Percentiles rank a stretch among this genome's conserved stretches.
These are phyloP conservation scores for Anacardium occidentale DNA, from an alignment of 345 rosid genomes.

Conservation along the genomic window DNA sequence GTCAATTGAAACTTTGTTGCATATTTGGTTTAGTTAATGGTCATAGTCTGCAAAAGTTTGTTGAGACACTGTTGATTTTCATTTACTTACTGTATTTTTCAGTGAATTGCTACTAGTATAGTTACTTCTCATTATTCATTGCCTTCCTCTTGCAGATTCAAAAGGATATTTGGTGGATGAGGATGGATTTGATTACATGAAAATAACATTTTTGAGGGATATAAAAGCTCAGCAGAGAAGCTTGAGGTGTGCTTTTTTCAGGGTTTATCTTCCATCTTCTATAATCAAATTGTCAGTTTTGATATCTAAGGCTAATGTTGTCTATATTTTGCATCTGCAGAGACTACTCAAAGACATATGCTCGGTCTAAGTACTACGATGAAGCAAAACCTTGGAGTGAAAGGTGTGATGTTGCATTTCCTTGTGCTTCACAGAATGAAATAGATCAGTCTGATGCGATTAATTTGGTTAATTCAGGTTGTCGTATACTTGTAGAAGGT, in stretches of 20 bases:
- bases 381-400: conserved; percentile 97
- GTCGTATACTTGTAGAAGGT: conserved; percentile 94
- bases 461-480: conserved; percentile 84
- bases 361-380: conserved; percentile 90
- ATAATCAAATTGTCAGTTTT: conserved; percentile 11
- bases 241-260: conserved; percentile 53
- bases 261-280: background rate
- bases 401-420: conserved; percentile 92
- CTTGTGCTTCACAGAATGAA: conserved; percentile 95
- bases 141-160: conserved; percentile 56
- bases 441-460: conserved; percentile 94
- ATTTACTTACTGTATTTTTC: background rate
- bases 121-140: conserved; percentile 12
- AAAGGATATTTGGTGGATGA: conserved; percentile 97
- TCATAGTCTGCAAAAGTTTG: conserved; percentile 10
- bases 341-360: conserved; percentile 98
- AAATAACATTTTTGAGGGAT: conserved; percentile 92
- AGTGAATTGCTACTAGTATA: background rate
- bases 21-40: background rate
- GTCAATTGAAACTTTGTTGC: conserved; percentile 2
- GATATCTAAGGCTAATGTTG: conserved; percentile 10
- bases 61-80: conserved; percentile 12
- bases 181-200: conserved; percentile 95
- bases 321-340: conserved; percentile 43
- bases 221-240: conserved; percentile 95